Evolutionary conservation across 352 stramenopile species (phyloP).

Genomic region (Phytophthora tubulina): DNA sequence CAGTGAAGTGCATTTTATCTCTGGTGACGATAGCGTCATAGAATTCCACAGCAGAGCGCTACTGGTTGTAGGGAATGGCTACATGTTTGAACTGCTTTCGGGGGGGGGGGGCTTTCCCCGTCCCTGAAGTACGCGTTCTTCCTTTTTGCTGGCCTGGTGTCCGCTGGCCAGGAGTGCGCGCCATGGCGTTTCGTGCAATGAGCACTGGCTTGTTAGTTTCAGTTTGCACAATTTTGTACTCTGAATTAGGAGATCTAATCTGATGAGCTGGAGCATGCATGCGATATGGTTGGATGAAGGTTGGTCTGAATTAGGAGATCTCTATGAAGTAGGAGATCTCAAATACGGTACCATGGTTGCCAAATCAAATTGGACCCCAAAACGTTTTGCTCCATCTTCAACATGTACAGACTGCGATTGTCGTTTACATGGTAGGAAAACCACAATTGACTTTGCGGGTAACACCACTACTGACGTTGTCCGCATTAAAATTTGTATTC

Average conservation of each 20-base stretch:
- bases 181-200: constrained; percentile 28
- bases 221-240: constrained; percentile 6
- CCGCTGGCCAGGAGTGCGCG: not conserved
- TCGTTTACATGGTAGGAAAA: too few species aligned
- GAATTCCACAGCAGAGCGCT: constrained; percentile 13
- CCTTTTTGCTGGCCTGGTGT: constrained; percentile 7
- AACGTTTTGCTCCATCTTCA: too few species aligned
- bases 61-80: not conserved
- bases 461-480: too few species aligned
- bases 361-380: too few species aligned
- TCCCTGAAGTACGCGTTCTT: not conserved
- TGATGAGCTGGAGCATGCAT: not conserved
- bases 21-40: constrained; percentile 7
- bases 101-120: not conserved
- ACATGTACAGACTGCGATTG: too few species aligned
- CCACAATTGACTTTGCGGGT: too few species aligned
- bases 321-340: constrained; percentile 30
- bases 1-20: constrained; percentile 17
- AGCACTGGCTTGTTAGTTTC: not conserved
- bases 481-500: too few species aligned
- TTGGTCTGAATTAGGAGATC: constrained; percentile 24
- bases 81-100: constrained; percentile 14
- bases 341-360: constrained; percentile 18
- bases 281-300: constrained; percentile 13
- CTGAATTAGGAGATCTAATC: constrained; percentile 19